Percentiles rank a stretch among this genome's conserved stretches.
phyloP scores from a whole-genome alignment of 768 basidiomycete species.

The Pulveroboletus sp. region DNA sequence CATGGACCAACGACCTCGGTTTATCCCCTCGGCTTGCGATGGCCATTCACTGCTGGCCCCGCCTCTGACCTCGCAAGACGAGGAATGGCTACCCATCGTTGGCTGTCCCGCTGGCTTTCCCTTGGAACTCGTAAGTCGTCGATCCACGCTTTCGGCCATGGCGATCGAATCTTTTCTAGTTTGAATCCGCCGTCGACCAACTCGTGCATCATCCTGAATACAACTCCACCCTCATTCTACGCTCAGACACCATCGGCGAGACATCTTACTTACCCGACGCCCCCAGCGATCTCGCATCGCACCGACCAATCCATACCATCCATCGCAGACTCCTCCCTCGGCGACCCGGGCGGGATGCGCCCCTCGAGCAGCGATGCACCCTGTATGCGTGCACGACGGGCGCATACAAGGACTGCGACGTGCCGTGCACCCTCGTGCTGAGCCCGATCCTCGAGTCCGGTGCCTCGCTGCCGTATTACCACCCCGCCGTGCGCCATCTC shows the following conservation, averaged over 20 bases:
- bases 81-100: constrained; percentile 34
- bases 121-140: constrained; percentile 37
- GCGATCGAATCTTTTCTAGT: constrained; percentile 41
- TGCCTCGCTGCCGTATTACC: constrained; percentile 75
- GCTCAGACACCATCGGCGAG: constrained; percentile 62
- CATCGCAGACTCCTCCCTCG: constrained; percentile 72
- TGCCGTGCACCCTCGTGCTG: constrained; percentile 45
- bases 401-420: constrained; percentile 21
- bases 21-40: constrained; percentile 22
- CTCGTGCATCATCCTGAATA: constrained; percentile 88
- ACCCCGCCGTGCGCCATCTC: constrained; percentile 75
- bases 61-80: constrained; percentile 6
- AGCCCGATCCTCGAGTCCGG: constrained; percentile 52
- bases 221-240: constrained; percentile 85
- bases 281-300: constrained; percentile 38
- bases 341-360: constrained; percentile 68
- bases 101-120: constrained; percentile 42
- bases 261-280: constrained; percentile 33
- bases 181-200: constrained; percentile 65
- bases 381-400: constrained; percentile 44
- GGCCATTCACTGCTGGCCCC: neutral
- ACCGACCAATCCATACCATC: constrained; percentile 47
- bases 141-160: neutral
- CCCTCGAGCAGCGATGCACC: constrained; percentile 75
- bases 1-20: constrained; percentile 18